Evolutionary conservation across 2,329 filamentous ascomycete species (phyloP), one percentile per base, ranked within the genome.

Genomic region (Xylariaceae sp.): DNA sequence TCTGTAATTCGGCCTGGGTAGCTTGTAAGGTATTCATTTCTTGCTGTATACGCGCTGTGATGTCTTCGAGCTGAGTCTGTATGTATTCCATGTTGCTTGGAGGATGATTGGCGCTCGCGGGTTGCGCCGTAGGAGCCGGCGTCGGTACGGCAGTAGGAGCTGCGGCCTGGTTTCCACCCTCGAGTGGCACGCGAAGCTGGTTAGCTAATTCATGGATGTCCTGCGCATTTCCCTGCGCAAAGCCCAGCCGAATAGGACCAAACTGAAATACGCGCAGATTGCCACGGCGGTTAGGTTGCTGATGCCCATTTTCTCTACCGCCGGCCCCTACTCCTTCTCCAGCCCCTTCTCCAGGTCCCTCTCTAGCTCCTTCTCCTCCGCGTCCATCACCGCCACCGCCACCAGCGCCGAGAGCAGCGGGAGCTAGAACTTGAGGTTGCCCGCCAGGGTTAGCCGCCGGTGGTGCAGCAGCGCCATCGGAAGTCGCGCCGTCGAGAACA

Each of bases 221-320:
- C 18, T 79, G 74, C 3, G 67, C 76, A 70, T 71, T 85, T 68
- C 70, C 87, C 75, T 88, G 85, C n/a, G 86, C 88, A 62, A 92
- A 88, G 0, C 86, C 88, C 19, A 94, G 74, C 26, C 88, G 77
- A 30, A 94, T 74, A 2, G 89, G 89, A 0, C 89, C 89, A 44
- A 94, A 72, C 61, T 89, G 87, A 63, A 87, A 85, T 51, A 89
- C 77, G 40, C 84, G 77, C 57, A 84, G 79, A 47, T 79, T 76
- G 12, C 66, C 63, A 13, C 72, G 71, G 46, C 68, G 63, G 56
- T 72, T 67, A 51, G 65, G 65, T 54, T 67, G 64, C 61, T 68
- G 68, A 53, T 69, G 70, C 46, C 60, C 63, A 58, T 68, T 66
- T 4, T 26, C 41, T 43, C 41, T 43, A 16, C 12, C 21, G 12